A percentile compares a stretch with the other conserved stretches of the same genome.
phyloP scores from a whole-genome alignment of 2,329 filamentous ascomycete species.

The Colletotrichum eremochloae region DNA sequence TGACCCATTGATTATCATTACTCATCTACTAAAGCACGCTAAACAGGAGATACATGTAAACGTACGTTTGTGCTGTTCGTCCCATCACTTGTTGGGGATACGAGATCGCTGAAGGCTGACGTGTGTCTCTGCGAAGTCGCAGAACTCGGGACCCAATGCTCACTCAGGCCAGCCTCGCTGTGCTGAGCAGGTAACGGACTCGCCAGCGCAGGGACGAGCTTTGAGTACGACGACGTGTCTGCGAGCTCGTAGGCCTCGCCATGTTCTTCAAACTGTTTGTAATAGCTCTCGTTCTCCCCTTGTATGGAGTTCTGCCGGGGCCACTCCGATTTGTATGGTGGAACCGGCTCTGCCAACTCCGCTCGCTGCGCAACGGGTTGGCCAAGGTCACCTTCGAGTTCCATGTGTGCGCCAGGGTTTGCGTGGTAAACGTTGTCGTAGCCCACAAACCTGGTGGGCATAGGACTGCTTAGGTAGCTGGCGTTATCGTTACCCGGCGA shows the following conservation, averaged over 20 bases:
- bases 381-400: constrained; percentile 32
- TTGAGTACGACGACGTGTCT: constrained; percentile 27
- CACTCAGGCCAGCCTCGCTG: constrained; percentile 25
- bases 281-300: constrained; percentile 26
- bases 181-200: constrained; percentile 6
- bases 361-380: constrained; percentile 6
- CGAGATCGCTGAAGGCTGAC: constrained; percentile 16
- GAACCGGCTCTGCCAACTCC: constrained; percentile 28
- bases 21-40: constrained; percentile 37
- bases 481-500: constrained; percentile 16
- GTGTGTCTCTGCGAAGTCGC: constrained; percentile 16
- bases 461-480: background rate
- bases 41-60: constrained; percentile 22
- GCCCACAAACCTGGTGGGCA: background rate
- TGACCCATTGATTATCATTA: constrained; percentile 41
- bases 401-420: constrained; percentile 25
- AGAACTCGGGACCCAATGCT: constrained; percentile 12
- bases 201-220: background rate
- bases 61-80: background rate
- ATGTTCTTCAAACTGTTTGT: constrained; percentile 11
- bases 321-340: constrained; percentile 35
- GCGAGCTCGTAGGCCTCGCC: constrained; percentile 38
- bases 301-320: constrained; percentile 36
- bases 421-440: constrained; percentile 25
- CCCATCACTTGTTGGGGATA: constrained; percentile 32